Evolutionary conservation across 2,329 filamentous ascomycete species (phyloP), one percentile per base, ranked within the genome.

Genomic region (Fusarium euwallaceae): DNA sequence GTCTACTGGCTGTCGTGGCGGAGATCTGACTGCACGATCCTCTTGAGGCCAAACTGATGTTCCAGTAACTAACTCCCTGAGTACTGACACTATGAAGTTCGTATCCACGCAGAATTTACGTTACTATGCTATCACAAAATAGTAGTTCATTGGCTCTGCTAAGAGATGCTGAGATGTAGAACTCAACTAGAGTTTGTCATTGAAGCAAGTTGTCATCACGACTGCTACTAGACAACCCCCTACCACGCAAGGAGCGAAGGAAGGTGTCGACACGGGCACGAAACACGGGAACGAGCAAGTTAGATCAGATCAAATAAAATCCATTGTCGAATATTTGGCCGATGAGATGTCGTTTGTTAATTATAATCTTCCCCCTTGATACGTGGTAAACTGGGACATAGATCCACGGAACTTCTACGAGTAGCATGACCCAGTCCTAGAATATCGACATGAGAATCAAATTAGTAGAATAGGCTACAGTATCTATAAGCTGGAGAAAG

Each of bases 101-200:
- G 17, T 53, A 32, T 12, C 10, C 6, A 10, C 10, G 4, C 10
- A n/a, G 17, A 29, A 3, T 32, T 16, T 4, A 53, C 24, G 10
- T 32, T 27, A 20, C 5, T 14, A 8, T 53, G 16, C 8, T 17
- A 17, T 12, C 10, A 32, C 4, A 0, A 11, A 32, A 3, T 12
- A 12, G 17, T 2, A n/a, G 2, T 4, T 4, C 24, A 6, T 2
- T 20, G 6, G 10, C 24, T 8, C 16, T 2, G 3, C 16, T 2
- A 17, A 8, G 27, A 12, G 1, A 7, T 53, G 9, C 6, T 4
- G 17, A 53, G 16, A 32, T 17, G 6, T 11, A 27, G 27, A 4
- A n/a, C 48, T 9, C 9, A 29, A 11, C 24, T n/a, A 12, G 27
- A 27, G 48, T n/a, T n/a, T 32, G 17, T 27, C 17, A 17, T n/a